phyloP scores from a whole-genome alignment of 1,284 basidiomycete species.

The Leccinum fallax region DNA sequence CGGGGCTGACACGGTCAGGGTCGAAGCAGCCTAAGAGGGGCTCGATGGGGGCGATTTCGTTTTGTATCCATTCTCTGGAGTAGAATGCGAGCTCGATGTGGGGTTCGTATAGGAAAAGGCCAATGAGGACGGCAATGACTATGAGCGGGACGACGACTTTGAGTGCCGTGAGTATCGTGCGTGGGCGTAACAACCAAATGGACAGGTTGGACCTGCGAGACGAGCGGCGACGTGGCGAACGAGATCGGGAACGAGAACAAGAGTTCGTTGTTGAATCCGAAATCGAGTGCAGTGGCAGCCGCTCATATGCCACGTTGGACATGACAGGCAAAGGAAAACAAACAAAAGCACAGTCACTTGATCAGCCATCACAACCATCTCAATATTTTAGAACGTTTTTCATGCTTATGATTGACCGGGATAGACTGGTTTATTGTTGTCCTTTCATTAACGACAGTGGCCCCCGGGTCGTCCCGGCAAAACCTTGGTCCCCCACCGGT shows the following conservation, averaged over 20 bases:
- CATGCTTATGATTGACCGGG: neutral
- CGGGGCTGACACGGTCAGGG: slow-evolving; percentile 53
- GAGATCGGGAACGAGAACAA: slow-evolving; percentile 20
- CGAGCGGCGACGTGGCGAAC: slow-evolving; percentile 25
- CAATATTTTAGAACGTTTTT: neutral
- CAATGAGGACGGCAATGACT: slow-evolving; percentile 46
- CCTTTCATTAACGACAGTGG: no score
- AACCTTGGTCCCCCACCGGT: neutral
- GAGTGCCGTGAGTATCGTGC: slow-evolving; percentile 24
- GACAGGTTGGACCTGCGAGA: slow-evolving; percentile 10
- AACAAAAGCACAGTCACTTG: neutral
- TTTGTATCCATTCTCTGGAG: slow-evolving; percentile 70
- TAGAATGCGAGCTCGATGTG: slow-evolving; percentile 84
- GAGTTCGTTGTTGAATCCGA: slow-evolving; percentile 15
- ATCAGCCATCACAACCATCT: no score
- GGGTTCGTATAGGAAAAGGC: slow-evolving; percentile 68
- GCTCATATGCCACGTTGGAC: slow-evolving; percentile 32
- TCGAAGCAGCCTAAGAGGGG: slow-evolving; percentile 79
- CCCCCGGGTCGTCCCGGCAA: neutral
- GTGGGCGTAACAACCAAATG: slow-evolving; percentile 25
- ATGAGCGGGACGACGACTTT: slow-evolving; percentile 39
- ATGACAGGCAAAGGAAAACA: slow-evolving; percentile 14
- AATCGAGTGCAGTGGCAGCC: slow-evolving; percentile 31
- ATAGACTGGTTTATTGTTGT: neutral
- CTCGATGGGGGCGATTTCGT: slow-evolving; percentile 61